Percentiles rank a stretch among this genome's conserved stretches.
Conservation (phyloP, 169 alveolate species). For the Plasmodium gallinaceum region DNA sequence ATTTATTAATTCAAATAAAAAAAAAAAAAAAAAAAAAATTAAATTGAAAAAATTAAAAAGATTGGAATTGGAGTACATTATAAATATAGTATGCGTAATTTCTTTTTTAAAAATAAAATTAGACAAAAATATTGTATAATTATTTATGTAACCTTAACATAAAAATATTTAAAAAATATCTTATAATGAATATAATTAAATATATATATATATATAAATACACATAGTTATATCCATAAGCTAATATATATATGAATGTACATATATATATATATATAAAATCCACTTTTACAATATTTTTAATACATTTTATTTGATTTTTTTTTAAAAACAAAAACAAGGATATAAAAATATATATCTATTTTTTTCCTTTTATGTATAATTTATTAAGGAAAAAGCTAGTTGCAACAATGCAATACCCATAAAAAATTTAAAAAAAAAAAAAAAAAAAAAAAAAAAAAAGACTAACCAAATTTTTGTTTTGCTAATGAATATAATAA, state of each 20-base stretch:
- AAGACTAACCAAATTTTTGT: conserved; percentile 67
- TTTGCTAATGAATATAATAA: conserved; percentile 81
- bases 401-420: conserved; percentile 13
- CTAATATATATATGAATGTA: not conserved
- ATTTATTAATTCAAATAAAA: not conserved
- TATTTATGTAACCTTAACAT: not conserved
- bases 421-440: not conserved
- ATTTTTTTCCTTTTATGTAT: not conserved
- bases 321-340: conserved; percentile 29
- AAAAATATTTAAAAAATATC: not conserved
- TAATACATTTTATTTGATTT: conserved; percentile 4
- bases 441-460: conserved; percentile 21
- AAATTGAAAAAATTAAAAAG: no score
- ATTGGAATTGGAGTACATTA: no score
- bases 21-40: no score
- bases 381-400: not conserved
- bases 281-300: conserved; percentile 5
- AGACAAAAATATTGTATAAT: conserved; percentile 6
- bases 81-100: not conserved
- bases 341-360: conserved; percentile 2
- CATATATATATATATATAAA: not conserved
- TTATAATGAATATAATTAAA: not conserved
- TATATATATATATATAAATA: not conserved
- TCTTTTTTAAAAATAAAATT: not conserved
- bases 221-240: not conserved